Evolutionary conservation across 1,139 yeast genomes (phyloP).

Genomic region (Debaryomyces sp.): DNA sequence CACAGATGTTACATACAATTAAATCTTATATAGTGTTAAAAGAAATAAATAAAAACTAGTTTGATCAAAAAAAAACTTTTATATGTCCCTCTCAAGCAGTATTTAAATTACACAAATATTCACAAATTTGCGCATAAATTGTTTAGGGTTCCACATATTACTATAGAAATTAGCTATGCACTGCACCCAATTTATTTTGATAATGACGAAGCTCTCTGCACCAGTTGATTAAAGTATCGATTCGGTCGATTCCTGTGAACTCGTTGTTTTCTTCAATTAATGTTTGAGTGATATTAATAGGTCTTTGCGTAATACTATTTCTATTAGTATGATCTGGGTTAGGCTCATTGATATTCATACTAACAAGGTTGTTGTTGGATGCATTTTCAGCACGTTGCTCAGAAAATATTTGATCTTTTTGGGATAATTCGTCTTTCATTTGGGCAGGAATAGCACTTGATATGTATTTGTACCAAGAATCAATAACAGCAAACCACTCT

Average conservation of each 20-base stretch:
- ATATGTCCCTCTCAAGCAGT: not conserved
- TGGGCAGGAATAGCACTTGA: slow-evolving; percentile 34
- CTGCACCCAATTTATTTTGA: slow-evolving; percentile 1
- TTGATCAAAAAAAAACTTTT: not conserved
- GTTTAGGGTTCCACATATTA: slow-evolving; percentile 1
- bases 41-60: not conserved
- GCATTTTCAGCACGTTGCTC: slow-evolving; percentile 35
- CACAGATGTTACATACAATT: not conserved
- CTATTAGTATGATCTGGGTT: not conserved
- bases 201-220: slow-evolving; percentile 9
- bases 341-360: not conserved
- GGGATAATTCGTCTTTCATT: slow-evolving; percentile 32
- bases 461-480: slow-evolving; percentile 31
- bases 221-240: slow-evolving; percentile 8
- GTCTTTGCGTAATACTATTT: not conserved
- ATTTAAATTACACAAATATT: slow-evolving; percentile 2
- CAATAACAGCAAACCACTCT: slow-evolving; percentile 24
- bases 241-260: not conserved
- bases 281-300: not conserved
- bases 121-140: slow-evolving; percentile 3
- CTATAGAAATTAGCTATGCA: not conserved
- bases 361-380: not conserved
- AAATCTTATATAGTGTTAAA: not conserved
- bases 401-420: slow-evolving; percentile 41
- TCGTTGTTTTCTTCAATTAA: slow-evolving; percentile 1